Conservation (phyloP, 164 flowering plant genomes). For the Piper betle region DNA sequence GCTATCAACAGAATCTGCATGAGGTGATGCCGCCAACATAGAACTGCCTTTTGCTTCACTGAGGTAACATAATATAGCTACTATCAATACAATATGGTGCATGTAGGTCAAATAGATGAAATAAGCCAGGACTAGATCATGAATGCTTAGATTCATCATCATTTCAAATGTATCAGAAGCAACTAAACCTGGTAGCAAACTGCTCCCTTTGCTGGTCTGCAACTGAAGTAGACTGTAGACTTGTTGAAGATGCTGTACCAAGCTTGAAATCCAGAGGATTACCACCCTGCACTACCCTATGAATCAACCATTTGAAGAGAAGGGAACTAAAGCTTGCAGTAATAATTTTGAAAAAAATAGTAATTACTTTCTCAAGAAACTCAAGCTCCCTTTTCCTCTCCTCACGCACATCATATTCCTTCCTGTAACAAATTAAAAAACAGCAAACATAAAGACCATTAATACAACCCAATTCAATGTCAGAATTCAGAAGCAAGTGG, state of each 20-base stretch:
- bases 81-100: background rate
- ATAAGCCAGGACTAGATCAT: background rate
- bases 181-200: conserved; percentile 43
- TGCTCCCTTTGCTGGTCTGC: conserved; percentile 67
- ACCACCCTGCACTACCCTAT: conserved; percentile 59
- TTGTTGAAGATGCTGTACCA: conserved; percentile 54
- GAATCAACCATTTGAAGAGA: conserved; percentile 1
- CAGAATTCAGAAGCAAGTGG: background rate
- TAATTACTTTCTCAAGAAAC: conserved; percentile 81
- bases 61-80: conserved; percentile 1
- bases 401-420: conserved; percentile 82
- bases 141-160: background rate
- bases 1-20: conserved; percentile 90
- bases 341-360: background rate
- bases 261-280: conserved; percentile 85
- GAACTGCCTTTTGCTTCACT: conserved; percentile 96
- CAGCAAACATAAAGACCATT: too few species aligned
- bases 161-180: background rate
- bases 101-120: too few species aligned
- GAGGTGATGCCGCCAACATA: conserved; percentile 72
- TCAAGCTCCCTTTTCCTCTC: conserved; percentile 86
- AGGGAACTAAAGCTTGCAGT: background rate
- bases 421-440: conserved; percentile 36
- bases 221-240: conserved; percentile 89
- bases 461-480: too few species aligned